Conservation (phyloP, 225 moss, liverwort and hornwort species). For the Lunularia cruciata region DNA sequence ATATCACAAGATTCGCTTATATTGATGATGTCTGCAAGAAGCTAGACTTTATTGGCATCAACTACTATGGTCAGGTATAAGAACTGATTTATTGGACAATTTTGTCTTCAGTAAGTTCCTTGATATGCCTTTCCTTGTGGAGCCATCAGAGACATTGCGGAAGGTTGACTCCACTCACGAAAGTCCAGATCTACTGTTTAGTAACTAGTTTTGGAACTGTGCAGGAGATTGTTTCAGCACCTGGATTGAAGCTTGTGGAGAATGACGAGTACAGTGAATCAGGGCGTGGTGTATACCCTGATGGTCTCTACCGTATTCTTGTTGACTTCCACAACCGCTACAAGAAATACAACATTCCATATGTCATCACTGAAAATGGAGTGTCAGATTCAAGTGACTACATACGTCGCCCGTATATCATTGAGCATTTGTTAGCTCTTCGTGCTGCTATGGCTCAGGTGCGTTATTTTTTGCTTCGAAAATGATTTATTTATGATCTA, state of each 20-base stretch:
- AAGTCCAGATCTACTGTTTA: neutral
- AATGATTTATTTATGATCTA: too few relatives aligned
- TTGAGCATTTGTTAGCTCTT: conserved; percentile 88
- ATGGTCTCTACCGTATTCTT: conserved; percentile 85
- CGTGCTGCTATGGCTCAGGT: conserved; percentile 90
- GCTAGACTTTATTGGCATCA: conserved; percentile 89
- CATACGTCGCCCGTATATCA: conserved; percentile 94
- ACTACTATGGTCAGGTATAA: conserved; percentile 95
- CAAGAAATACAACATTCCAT: conserved; percentile 73
- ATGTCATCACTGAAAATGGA: conserved; percentile 93
- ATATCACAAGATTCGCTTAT: conserved; percentile 87
- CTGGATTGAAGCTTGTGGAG: conserved; percentile 83
- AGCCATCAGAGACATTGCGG: too few relatives aligned
- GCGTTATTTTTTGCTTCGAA: neutral
- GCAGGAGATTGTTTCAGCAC: conserved; percentile 84
- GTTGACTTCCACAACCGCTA: conserved; percentile 85
- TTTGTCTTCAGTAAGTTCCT: too few relatives aligned
- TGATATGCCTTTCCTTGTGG: too few relatives aligned
- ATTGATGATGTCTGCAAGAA: conserved; percentile 78
- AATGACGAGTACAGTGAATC: conserved; percentile 93
- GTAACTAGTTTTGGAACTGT: neutral
- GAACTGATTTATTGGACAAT: neutral
- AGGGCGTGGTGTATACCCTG: conserved; percentile 95
- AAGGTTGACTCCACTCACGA: too few relatives aligned
- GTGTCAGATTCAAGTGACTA: conserved; percentile 91